Conservation (phyloP, 371 early-diverging fungal genomes). For the Fennellomyces sp. region DNA sequence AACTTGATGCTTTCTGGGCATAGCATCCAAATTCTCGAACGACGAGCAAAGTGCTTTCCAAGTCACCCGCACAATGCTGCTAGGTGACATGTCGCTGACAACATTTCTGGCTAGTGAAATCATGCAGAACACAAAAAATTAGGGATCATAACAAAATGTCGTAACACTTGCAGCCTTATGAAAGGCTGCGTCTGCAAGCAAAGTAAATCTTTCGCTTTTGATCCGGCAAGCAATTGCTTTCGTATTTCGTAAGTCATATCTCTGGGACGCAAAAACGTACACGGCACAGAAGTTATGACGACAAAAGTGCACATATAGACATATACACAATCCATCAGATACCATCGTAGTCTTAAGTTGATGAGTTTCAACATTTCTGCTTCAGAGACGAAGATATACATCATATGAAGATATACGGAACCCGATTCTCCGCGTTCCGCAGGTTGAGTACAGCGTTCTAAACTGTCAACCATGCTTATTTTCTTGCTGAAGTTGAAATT, state of each 20-base stretch:
- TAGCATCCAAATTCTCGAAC: not conserved
- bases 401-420: not conserved
- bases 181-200: not conserved
- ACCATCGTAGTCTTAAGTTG: not conserved
- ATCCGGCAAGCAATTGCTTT: not conserved
- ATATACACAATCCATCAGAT: not conserved
- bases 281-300: not conserved
- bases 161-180: too few relatives aligned
- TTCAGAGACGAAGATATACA: not conserved
- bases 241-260: not conserved
- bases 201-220: too few relatives aligned
- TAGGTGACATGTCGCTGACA: not conserved
- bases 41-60: not conserved
- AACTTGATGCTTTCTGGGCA: too few relatives aligned
- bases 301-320: too few relatives aligned
- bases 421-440: constrained; percentile 1
- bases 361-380: not conserved
- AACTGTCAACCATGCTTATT: not conserved
- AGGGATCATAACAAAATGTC: too few relatives aligned
- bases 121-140: too few relatives aligned
- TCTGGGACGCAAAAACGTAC: not conserved
- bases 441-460: not conserved
- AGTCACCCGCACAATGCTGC: not conserved
- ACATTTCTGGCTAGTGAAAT: not conserved
- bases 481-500: not conserved